Evolutionary conservation across 176 grass and related monocot genomes (phyloP).

Genomic region (Zoysia japonica): DNA sequence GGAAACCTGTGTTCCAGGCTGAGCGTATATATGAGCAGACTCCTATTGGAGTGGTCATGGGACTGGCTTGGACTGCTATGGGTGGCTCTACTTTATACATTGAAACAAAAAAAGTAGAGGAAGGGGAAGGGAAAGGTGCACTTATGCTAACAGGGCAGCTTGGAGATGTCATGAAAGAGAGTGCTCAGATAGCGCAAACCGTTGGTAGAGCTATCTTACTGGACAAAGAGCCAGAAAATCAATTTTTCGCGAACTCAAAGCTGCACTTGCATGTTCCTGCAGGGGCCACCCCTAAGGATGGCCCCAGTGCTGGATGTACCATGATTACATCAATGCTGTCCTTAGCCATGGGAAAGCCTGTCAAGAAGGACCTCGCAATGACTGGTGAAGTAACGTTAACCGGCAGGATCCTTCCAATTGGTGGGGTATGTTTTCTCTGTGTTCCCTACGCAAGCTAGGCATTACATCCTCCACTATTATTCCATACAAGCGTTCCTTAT

Average conservation of each 20-base stretch:
- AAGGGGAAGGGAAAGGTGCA: conserved; percentile 84
- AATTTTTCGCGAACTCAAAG: conserved; percentile 80
- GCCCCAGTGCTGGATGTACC: conserved; percentile 87
- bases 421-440: conserved; percentile 66
- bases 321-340: conserved; percentile 98
- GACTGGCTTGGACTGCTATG: conserved; percentile 94
- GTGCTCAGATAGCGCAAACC: conserved; percentile 89
- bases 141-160: conserved; percentile 91
- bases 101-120: conserved; percentile 76
- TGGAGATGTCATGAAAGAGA: conserved; percentile 98
- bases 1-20: conserved; percentile 95
- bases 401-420: conserved; percentile 88
- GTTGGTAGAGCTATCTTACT: conserved; percentile 76
- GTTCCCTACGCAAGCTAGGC: conserved; percentile 1
- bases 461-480: neutral
- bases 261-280: conserved; percentile 92
- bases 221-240: conserved; percentile 62
- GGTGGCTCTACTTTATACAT: conserved; percentile 88
- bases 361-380: conserved; percentile 88
- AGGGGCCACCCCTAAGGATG: conserved; percentile 93
- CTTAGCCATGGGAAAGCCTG: conserved; percentile 77
- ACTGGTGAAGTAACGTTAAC: conserved; percentile 95
- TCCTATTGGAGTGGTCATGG: conserved; percentile 95
- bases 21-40: conserved; percentile 93
- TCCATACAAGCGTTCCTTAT: conserved; percentile 4